phyloP scores from a whole-genome alignment of 495 filamentous ascomycete species.

The Penicillium robsamsonii region DNA sequence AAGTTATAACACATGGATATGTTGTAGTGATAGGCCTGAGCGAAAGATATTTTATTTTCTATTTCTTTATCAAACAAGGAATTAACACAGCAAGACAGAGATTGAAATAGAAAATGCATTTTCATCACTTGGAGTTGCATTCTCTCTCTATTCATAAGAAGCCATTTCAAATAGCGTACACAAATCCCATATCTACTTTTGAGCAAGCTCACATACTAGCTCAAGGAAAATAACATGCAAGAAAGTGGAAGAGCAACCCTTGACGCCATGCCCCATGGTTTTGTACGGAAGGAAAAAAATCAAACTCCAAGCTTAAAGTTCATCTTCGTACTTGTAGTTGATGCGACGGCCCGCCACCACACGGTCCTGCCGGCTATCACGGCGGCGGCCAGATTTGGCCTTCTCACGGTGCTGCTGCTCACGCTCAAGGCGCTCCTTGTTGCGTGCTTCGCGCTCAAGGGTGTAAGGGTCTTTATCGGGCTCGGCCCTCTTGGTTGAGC shows the following conservation, averaged over 20 bases:
- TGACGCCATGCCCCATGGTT: conserved; percentile 8
- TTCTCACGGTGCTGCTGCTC: conserved; percentile 71
- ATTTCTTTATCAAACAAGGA: not conserved
- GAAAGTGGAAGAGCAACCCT: conserved; percentile 1
- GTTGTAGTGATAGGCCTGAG: not conserved
- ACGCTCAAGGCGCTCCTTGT: conserved; percentile 72
- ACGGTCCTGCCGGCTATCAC: conserved; percentile 53
- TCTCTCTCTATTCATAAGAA: not conserved
- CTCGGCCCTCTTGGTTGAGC: conserved; percentile 21
- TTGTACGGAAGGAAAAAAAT: not conserved
- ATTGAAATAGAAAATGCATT: not conserved
- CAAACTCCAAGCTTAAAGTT: conserved; percentile 23
- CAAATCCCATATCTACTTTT: conserved; percentile 7
- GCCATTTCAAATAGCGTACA: not conserved
- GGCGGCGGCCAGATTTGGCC: conserved; percentile 45
- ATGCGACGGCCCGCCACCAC: conserved; percentile 50
- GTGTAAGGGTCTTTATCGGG: conserved; percentile 67
- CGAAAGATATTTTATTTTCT: not conserved
- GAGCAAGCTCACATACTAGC: not conserved
- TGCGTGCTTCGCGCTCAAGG: conserved; percentile 70
- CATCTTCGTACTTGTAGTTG: conserved; percentile 62
- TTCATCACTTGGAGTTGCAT: not conserved
- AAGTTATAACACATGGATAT: not conserved
- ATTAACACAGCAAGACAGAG: not conserved
- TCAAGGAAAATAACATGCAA: conserved; percentile 2